Evolutionary conservation across 2,329 filamentous ascomycete genomes (phyloP).

Genomic region (Huntiella savannae): DNA sequence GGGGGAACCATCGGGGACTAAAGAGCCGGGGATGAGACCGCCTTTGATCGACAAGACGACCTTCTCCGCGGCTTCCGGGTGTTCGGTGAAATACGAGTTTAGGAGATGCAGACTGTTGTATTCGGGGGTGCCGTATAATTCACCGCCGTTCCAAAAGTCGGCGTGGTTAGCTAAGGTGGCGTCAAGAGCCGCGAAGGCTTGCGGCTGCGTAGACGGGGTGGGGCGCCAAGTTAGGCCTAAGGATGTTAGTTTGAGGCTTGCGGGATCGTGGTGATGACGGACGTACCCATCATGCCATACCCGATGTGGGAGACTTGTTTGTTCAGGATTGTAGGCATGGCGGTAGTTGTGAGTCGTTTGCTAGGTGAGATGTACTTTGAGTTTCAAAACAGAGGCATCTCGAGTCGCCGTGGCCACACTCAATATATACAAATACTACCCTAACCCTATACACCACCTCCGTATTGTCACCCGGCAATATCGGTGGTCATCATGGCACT

Average conservation of each 20-base stretch:
- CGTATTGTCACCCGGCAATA: too few relatives aligned
- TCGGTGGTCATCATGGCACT: too few relatives aligned
- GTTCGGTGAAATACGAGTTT: conserved; percentile 40
- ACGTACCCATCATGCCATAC: conserved; percentile 34
- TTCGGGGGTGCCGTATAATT: conserved; percentile 43
- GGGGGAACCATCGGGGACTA: conserved; percentile 30
- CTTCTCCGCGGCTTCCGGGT: conserved; percentile 44
- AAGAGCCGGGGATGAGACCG: conserved; percentile 20
- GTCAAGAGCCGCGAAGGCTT: conserved; percentile 35
- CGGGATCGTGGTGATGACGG: background rate
- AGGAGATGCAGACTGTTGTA: conserved; percentile 41
- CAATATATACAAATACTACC: too few relatives aligned
- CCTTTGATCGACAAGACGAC: conserved; percentile 46
- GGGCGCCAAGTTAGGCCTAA: conserved; percentile 27
- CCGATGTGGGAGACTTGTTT: conserved; percentile 30
- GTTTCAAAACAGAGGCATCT: too few relatives aligned
- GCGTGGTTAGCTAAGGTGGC: conserved; percentile 28
- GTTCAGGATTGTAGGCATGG: conserved; percentile 21
- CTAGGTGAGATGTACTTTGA: too few relatives aligned
- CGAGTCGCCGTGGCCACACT: too few relatives aligned
- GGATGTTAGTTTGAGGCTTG: background rate
- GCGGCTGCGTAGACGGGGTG: conserved; percentile 23
- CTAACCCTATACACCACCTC: too few relatives aligned
- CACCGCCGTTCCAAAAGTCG: conserved; percentile 42
- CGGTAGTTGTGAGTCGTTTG: background rate